Evolutionary conservation across 2,329 filamentous ascomycete genomes (phyloP).

Genomic region (Chrysoporthe cubensis): DNA sequence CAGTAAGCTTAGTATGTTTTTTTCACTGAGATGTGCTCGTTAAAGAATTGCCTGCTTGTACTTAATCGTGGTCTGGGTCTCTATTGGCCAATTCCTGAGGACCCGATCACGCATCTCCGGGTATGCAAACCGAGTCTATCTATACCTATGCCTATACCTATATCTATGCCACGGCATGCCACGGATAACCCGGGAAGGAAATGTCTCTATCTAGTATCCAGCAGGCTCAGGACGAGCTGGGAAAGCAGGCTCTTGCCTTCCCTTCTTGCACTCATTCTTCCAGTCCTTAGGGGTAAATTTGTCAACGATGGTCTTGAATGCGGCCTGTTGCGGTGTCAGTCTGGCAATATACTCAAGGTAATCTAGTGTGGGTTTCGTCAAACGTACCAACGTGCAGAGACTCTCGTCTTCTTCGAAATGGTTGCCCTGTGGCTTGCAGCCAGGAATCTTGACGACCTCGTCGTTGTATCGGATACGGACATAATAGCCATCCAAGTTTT

Average conservation of each 20-base stretch:
- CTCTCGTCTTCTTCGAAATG: constrained; percentile 85
- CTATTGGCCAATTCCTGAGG: background rate
- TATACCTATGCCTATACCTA: background rate
- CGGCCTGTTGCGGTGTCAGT: constrained; percentile 55
- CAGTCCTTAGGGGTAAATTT: constrained; percentile 85
- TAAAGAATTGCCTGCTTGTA: background rate
- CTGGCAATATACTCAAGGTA: background rate
- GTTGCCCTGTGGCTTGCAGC: constrained; percentile 75
- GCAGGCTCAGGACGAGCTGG: constrained; percentile 56
- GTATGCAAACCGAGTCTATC: background rate
- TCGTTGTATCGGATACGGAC: constrained; percentile 94
- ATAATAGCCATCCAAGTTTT: constrained; percentile 74
- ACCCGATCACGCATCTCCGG: background rate
- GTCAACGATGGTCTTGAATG: constrained; percentile 92
- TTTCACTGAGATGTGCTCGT: background rate
- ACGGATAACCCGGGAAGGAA: background rate
- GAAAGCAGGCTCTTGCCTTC: constrained; percentile 48
- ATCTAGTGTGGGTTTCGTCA: background rate
- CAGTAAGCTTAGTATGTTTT: background rate
- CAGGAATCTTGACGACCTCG: constrained; percentile 76
- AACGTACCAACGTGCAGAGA: constrained; percentile 82
- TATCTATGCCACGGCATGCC: background rate
- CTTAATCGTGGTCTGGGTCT: background rate
- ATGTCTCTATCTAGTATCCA: constrained; percentile 44
- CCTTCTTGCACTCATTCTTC: constrained; percentile 59